phyloP scores from a whole-genome alignment of 2,329 filamentous ascomycete species.

The Ramichloridium luteum region DNA sequence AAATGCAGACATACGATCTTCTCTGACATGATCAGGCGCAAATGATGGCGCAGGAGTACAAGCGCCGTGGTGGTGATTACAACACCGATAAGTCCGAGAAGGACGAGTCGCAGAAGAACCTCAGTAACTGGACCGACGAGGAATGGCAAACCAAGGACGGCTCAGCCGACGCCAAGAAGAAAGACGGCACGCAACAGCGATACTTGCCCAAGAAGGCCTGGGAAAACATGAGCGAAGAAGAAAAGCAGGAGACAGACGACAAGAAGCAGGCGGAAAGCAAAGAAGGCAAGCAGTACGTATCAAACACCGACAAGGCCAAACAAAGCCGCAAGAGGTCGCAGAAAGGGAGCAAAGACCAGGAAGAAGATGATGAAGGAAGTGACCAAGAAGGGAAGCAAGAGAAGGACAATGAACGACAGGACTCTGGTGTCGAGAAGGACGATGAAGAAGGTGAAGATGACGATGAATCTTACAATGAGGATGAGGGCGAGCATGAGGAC shows the following conservation, averaged over 20 bases:
- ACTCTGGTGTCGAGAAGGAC: too few species aligned
- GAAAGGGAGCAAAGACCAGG: constrained; percentile 26
- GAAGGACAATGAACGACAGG: constrained; percentile 10
- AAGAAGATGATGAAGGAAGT: constrained; percentile 12
- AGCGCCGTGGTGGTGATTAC: constrained; percentile 36
- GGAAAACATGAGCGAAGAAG: constrained; percentile 35
- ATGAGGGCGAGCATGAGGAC: constrained; percentile 22
- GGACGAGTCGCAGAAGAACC: constrained; percentile 32
- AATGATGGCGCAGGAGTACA: constrained; percentile 37
- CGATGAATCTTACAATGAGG: constrained; percentile 15
- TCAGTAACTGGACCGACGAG: constrained; percentile 36
- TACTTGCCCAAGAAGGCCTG: constrained; percentile 38
- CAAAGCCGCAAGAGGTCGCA: constrained; percentile 22
- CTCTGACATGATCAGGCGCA: constrained; percentile 24
- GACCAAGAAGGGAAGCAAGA: constrained; percentile 4
- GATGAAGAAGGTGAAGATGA: constrained; percentile 22
- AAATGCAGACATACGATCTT: background rate
- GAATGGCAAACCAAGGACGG: constrained; percentile 41
- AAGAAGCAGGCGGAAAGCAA: constrained; percentile 28
- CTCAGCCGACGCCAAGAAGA: constrained; percentile 31
- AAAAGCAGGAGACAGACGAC: constrained; percentile 33
- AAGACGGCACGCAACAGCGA: constrained; percentile 32
- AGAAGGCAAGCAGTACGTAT: constrained; percentile 33
- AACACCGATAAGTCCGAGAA: constrained; percentile 33
- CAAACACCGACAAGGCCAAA: constrained; percentile 33